Base-by-base conservation (phyloP, 305 asterid species). In the Salvia sclarea region DNA sequence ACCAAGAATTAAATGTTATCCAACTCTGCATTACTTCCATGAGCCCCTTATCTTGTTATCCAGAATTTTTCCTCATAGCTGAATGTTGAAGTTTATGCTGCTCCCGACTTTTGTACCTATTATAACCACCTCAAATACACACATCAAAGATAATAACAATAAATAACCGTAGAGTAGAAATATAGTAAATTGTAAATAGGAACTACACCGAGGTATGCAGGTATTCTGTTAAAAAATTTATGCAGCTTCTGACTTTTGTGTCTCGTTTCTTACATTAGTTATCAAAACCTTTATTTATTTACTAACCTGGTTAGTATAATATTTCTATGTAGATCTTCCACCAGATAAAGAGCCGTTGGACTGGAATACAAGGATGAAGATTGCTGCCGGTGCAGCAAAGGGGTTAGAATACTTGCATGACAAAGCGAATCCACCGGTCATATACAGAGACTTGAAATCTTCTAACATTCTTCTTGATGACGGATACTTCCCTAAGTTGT, bases 281-380 rank as follows among this genome's bases (percentile, higher is more conserved):
- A 3, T 13, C 30, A 25, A 58, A 44, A 35, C 3, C 30, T 10
- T 56, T 55, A n/a, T n/a, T 25, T 37, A 11, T 40, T 61, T 49
- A 8, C 55, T 21, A 25, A 50, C 5, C 21, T 48, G n/a, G 10
- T 16, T 64, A 20, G 14, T 35, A 31, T 11, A 53, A 43, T 66
- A 38, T 59, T 28, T 55, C 18, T 48, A 4, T 57, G 68, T 84
- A 88, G 97, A 93, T 85, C 71, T 82, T 80, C 82, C 81, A 49
- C 79, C 84, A 3, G 88, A 84, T 75, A 87, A 87, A 80, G 95
- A 87, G 68, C 93, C 96, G 44, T 77, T 91, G 77, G 98, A 91
- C 85, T 95, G 99, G 99, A 92, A 85, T 69, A 88, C 92, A 17
- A 78, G 98, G 77, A 91, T 93, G 98, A 93, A 87, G 75, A 93